Evolutionary conservation across 139 green algal species (phyloP), one percentile per base, ranked within the genome.

Genomic region (Chlorella ohadii): DNA sequence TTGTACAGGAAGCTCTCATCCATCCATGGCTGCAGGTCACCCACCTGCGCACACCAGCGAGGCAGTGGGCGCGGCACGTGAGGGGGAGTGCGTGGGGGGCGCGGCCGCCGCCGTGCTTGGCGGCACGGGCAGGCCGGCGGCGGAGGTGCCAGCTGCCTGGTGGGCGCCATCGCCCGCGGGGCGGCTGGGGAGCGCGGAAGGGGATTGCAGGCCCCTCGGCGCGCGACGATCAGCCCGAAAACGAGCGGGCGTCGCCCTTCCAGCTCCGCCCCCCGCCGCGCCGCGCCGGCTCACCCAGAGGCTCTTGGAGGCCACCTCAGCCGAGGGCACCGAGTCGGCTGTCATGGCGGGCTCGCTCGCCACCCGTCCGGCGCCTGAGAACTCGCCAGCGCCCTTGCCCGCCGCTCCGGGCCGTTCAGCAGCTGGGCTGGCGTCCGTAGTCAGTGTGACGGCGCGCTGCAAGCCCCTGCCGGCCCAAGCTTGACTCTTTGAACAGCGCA

Each of bases 1-100:
- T 78, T 84, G 80, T 85, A 88, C 1, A 96, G 68, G 44, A 93
- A 95, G 63, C 57, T 84, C 70, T 96, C 93, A 64, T 96, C 93
- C 86, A 93, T 90, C 90, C 90, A 96, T 31, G 89, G 87, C 1
- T 83, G 63, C 74, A 96, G 72, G 80, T 95, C 92, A 3, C 92
- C 92, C 33, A 96, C 78, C 78, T 83, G 74, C 44, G 55, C n/a
- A 33, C 3, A 22, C n/a, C 11, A 39, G 28, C 28, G 12, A 17
- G 22, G 12, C 4, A 59, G 11, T 4, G 36, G 31, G 39, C 22
- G 34, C 15, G n/a, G 17, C 39, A 1, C 5, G 3, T 0, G 1
- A 41, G 31, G 15, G 47, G 5, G 3, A 22, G 36, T 4, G 51
- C 15, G 51, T 19, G 51, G 51, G 51, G 51, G 51, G 11, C 15